Evolutionary conservation across 1,284 basidiomycete species (phyloP), one percentile per base, ranked within the genome.

Genomic region (Heliocybe sulcata): DNA sequence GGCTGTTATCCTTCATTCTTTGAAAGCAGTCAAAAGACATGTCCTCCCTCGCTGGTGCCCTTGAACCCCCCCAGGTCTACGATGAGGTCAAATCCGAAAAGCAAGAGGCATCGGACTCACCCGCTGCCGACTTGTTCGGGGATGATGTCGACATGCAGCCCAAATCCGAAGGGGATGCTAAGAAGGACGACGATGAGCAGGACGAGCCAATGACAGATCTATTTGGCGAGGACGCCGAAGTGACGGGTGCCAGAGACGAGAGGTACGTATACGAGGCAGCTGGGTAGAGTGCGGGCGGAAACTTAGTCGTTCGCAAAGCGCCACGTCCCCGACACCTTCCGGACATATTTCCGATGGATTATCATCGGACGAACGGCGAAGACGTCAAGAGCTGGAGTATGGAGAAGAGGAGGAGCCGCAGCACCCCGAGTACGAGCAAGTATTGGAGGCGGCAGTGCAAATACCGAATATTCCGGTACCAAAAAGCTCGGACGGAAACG

Each of bases 401-500:
- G 83, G 79, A 60, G 91, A 94, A 67, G 87, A 89, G 33, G 88
- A 90, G 14, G 77, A 79, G 55, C 69, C 79, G 16, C 47, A 25
- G 22, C 42, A 19, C 6, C 47, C 47, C 20, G 47, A 49, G 27
- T 49, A 49, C 6, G 78, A 78, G 29, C 67, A 73, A 60, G 70
- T 82, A 38, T 79, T 82, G 54, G 87, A 90, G 62, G 90, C 87
- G 11, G 74, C 83, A 53, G 83, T 90, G 42, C 74, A 80, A 33
- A 85, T 93, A 61, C 88, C 88, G 42, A 92, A 92, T 64, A 76
- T 92, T 3, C 87, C 89, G 22, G 74, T 86, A 25, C 88, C 89
- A 38, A 77, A 77, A 60, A 83, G 81, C 58, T 83, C 85, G 55
- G 84, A 89, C 61, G 83, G 80, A 54, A 80, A 85, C 64, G 87